Percentiles rank a stretch among this genome's conserved stretches.
These are phyloP conservation scores for Cystobasidiaceae sp. DNA, from an alignment of 1,284 basidiomycete species.

Conservation along the genomic window DNA sequence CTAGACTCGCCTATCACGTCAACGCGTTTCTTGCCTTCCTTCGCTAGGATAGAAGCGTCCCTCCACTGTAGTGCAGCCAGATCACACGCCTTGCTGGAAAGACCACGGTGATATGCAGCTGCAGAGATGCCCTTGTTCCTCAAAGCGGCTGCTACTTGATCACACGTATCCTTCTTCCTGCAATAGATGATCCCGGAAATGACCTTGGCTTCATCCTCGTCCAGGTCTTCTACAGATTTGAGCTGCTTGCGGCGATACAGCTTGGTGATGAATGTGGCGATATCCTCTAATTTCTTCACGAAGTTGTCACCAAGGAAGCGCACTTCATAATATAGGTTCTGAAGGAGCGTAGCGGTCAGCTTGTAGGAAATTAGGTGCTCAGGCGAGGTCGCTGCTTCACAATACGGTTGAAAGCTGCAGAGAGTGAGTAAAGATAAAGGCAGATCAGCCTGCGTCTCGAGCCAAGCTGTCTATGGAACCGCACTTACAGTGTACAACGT, in stretches of 20 bases:
- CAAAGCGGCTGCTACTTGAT: constrained; percentile 61
- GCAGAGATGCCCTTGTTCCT: constrained; percentile 62
- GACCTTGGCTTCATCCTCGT: not conserved
- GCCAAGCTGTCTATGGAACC: too few relatives aligned
- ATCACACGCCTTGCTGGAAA: constrained; percentile 55
- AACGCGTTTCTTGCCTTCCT: constrained; percentile 49
- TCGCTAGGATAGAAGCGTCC: constrained; percentile 53
- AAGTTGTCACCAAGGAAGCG: constrained; percentile 46
- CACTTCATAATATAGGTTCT: constrained; percentile 75
- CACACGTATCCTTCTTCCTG: constrained; percentile 60
- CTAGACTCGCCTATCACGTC: constrained; percentile 50
- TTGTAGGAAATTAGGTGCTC: not conserved
- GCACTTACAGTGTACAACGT: constrained; percentile 56
- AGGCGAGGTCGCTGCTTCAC: not conserved
- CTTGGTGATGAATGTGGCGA: constrained; percentile 61
- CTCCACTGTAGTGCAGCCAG: constrained; percentile 61
- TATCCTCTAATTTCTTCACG: constrained; percentile 58
- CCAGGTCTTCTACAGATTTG: not conserved
- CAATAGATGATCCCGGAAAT: constrained; percentile 79
- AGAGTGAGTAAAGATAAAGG: not conserved
- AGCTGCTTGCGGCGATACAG: constrained; percentile 48
- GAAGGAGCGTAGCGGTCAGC: not conserved
- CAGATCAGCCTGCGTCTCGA: not conserved
- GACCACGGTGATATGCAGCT: constrained; percentile 66
- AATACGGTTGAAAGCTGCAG: constrained; percentile 26